Percentiles rank a stretch among this genome's conserved stretches.
Conservation (phyloP, 2,329 filamentous ascomycete genomes). For the Orbilia oligospora region DNA sequence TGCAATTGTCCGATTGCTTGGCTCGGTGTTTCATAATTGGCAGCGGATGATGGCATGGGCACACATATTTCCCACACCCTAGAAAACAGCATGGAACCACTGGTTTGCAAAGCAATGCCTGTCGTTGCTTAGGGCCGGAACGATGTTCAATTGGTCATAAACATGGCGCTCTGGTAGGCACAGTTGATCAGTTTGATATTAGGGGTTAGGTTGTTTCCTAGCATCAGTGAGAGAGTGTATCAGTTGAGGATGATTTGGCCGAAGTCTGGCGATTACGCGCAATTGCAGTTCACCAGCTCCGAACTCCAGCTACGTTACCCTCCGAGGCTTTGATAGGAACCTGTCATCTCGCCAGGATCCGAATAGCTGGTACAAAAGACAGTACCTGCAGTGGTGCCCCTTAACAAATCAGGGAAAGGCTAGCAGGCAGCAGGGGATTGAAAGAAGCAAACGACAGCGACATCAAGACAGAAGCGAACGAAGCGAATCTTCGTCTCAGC, state of each 20-base stretch:
- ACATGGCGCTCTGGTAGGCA: conserved; percentile 27
- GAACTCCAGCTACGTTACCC: neutral
- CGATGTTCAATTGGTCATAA: conserved; percentile 42
- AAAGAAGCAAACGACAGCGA: conserved; percentile 59
- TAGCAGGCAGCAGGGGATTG: conserved; percentile 35
- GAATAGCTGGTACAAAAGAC: conserved; percentile 31
- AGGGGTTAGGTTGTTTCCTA: conserved; percentile 48
- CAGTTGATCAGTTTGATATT: conserved; percentile 48
- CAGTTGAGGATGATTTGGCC: conserved; percentile 45
- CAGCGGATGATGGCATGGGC: conserved; percentile 44
- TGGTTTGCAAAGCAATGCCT: conserved; percentile 50
- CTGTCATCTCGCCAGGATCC: conserved; percentile 49
- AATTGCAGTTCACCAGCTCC: conserved; percentile 21
- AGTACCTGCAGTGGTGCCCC: conserved; percentile 60
- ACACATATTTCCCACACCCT: conserved; percentile 37
- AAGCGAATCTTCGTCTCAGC: conserved; percentile 58
- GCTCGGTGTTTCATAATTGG: conserved; percentile 48
- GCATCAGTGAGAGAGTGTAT: conserved; percentile 47
- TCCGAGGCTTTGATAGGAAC: conserved; percentile 22
- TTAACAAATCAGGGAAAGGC: conserved; percentile 60
- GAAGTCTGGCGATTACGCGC: neutral
- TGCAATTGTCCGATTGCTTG: conserved; percentile 48
- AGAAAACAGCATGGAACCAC: conserved; percentile 41
- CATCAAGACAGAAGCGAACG: conserved; percentile 57
- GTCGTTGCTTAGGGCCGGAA: conserved; percentile 37